Percentiles rank a stretch among this genome's conserved stretches.
Conservation (phyloP, 2,329 filamentous ascomycete genomes). For the Ascochyta rabiei region DNA sequence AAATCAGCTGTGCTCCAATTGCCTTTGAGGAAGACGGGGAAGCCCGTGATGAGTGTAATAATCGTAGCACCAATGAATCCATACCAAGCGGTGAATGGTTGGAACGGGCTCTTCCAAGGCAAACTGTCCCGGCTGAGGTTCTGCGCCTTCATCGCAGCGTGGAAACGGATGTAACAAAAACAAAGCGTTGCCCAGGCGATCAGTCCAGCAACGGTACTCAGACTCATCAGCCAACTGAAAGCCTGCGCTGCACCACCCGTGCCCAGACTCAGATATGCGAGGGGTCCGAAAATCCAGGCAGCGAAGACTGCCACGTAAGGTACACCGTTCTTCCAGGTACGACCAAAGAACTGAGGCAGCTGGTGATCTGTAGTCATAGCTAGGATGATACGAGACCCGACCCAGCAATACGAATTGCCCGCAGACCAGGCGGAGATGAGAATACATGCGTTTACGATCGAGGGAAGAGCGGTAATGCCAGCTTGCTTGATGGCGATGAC, state of each 20-base stretch:
- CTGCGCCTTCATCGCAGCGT: slow-evolving; percentile 69
- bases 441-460: slow-evolving; percentile 34
- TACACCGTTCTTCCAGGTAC: slow-evolving; percentile 63
- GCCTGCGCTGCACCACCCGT: slow-evolving; percentile 65
- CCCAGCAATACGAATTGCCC: slow-evolving; percentile 36
- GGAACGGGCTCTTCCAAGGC: slow-evolving; percentile 69
- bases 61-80: slow-evolving; percentile 64
- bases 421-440: slow-evolving; percentile 35
- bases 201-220: slow-evolving; percentile 71
- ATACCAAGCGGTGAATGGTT: slow-evolving; percentile 74
- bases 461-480: slow-evolving; percentile 49
- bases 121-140: slow-evolving; percentile 62
- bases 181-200: slow-evolving; percentile 56
- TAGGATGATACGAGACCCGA: slow-evolving; percentile 32
- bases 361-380: slow-evolving; percentile 31
- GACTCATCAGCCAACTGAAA: slow-evolving; percentile 71
- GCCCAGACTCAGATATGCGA: slow-evolving; percentile 76
- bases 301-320: slow-evolving; percentile 70
- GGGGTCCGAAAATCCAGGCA: slow-evolving; percentile 59
- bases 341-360: slow-evolving; percentile 30
- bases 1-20: slow-evolving; percentile 60
- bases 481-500: slow-evolving; percentile 57
- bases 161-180: slow-evolving; percentile 72
- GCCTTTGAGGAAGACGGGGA: slow-evolving; percentile 71
- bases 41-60: slow-evolving; percentile 75